Conservation (phyloP, 257 asterid species). For the Agastache rugosa region DNA sequence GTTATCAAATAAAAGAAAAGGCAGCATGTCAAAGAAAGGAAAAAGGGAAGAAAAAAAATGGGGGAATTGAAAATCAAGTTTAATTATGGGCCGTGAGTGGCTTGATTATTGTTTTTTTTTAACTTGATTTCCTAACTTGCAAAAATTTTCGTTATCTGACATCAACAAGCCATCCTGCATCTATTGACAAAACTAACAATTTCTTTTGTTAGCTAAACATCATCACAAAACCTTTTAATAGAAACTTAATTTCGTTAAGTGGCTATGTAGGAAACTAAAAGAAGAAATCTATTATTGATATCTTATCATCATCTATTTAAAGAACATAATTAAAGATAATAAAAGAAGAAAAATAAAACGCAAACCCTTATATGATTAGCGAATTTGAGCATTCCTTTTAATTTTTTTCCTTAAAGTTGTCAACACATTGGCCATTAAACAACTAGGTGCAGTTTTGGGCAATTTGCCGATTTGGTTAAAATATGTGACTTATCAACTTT, state of each 20-base stretch:
- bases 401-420: not conserved
- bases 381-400: too few species aligned
- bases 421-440: not conserved
- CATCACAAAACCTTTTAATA: not conserved
- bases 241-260: not conserved
- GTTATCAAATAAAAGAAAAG: too few species aligned
- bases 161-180: not conserved
- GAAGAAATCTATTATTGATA: not conserved
- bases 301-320: too few species aligned
- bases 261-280: not conserved
- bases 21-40: too few species aligned
- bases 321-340: too few species aligned
- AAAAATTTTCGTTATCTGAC: not conserved
- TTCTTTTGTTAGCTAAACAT: not conserved
- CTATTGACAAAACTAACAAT: not conserved
- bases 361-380: not conserved
- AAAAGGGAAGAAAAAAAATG: too few species aligned
- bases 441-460: not conserved
- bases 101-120: too few species aligned
- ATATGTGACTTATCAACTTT: not conserved
- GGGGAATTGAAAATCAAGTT: too few species aligned
- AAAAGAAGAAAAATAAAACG: too few species aligned
- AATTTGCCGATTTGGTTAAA: not conserved
- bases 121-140: not conserved
- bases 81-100: too few species aligned